Conservation (phyloP, 2,329 filamentous ascomycete genomes). For the Neofusicoccum kwambonambiense region DNA sequence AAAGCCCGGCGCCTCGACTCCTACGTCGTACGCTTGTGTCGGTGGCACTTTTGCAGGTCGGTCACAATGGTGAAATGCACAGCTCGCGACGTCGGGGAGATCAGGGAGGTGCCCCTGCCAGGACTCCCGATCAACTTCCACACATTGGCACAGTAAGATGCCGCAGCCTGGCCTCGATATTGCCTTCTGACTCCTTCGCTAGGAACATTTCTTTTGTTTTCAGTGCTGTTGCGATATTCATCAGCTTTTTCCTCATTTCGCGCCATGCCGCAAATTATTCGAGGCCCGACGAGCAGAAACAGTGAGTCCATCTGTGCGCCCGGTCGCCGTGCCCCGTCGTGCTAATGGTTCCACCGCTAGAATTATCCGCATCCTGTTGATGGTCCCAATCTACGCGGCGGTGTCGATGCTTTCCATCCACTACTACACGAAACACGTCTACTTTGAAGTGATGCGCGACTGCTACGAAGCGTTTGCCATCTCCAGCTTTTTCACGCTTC, state of each 20-base stretch:
- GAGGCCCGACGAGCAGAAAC: constrained; percentile 59
- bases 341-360: constrained; percentile 39
- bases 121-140: constrained; percentile 3
- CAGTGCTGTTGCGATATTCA: constrained; percentile 49
- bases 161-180: neutral
- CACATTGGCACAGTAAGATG: neutral
- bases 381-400: constrained; percentile 78
- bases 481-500: constrained; percentile 77
- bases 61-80: constrained; percentile 22
- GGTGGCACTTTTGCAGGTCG: neutral
- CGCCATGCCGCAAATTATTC: constrained; percentile 60
- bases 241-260: constrained; percentile 56
- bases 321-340: neutral
- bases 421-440: constrained; percentile 75
- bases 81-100: constrained; percentile 35
- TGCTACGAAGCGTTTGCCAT: constrained; percentile 90
- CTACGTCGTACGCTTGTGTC: neutral
- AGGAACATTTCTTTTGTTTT: constrained; percentile 51
- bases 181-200: neutral
- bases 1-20: neutral
- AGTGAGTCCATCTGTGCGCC: constrained; percentile 42
- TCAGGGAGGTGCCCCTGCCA: constrained; percentile 27
- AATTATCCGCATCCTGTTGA: constrained; percentile 84
- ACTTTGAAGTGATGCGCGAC: constrained; percentile 77
- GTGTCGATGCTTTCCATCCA: constrained; percentile 71